Evolutionary conservation across 495 filamentous ascomycete species (phyloP), one percentile per base, ranked within the genome.

Genomic region (Xylaria flabelliformis): DNA sequence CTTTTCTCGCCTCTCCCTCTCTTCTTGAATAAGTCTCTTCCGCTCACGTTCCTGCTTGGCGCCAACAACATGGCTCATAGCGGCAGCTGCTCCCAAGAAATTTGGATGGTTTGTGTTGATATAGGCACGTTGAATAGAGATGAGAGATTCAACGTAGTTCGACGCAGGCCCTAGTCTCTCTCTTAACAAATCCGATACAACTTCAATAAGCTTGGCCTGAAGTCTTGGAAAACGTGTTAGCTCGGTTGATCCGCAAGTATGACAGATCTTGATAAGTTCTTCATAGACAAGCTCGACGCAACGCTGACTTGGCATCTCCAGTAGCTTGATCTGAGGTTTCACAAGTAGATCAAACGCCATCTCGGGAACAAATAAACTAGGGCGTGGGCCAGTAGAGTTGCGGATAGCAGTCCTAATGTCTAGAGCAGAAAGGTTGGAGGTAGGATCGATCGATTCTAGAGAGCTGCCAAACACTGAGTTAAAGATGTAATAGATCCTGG

Each of bases 21-120:
- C 94, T 75, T 97, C 95, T 53, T 91, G 91, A 0, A 92, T 83
- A 46, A 92, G 82, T 42, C 87, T 89, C 79, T 94, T 94, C 78
- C 92, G 89, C 78, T 98, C 96, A 78, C 94, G 90, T 71, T 99
- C 95, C 78, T 98, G 94, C 80, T 94, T 97, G 76, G 91, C 94
- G 76, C 91, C 92, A 48, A 99, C 95, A 63, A 98, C 95, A 12
- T 94, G 92, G 67, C 92, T 93, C 96, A 99, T 99, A 34, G 96
- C 96, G n/a, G 94, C 95, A 8, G 96, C 95, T 13, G 96, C 96
- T 55, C 96, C 97, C 26, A 98, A 88, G 85, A 99, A 99, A 77
- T 99, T 99, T 42, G 96, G 96, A 75, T 99, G 96, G 79, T 99
- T 99, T 51, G 96, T 99, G 82, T 99, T 99, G 81, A 99, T 98